Conservation (phyloP, 2,329 filamentous ascomycete species). For the Diplodia sapinea region DNA sequence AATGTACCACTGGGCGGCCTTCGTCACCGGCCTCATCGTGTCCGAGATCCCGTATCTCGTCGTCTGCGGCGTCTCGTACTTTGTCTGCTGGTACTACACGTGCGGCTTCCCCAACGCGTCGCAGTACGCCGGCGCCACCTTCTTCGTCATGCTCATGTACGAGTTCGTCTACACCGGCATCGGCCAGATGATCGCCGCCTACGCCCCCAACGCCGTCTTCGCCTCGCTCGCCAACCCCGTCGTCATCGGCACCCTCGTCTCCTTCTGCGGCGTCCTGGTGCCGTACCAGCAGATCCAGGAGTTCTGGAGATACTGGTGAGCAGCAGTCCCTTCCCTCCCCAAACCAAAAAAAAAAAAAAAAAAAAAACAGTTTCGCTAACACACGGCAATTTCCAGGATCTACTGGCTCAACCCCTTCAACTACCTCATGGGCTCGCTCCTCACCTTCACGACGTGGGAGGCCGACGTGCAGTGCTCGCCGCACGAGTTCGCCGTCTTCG, state of each 20-base stretch:
- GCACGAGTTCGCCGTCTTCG: conserved; percentile 50
- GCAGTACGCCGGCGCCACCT: conserved; percentile 55
- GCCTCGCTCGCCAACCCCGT: conserved; percentile 54
- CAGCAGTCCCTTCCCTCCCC: no score
- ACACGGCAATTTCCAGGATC: conserved; percentile 29
- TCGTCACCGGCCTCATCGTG: conserved; percentile 42
- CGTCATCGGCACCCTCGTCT: conserved; percentile 42
- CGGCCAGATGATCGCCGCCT: conserved; percentile 61
- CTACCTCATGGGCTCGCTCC: conserved; percentile 50
- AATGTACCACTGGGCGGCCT: conserved; percentile 32
- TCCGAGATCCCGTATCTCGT: conserved; percentile 57
- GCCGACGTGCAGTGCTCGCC: conserved; percentile 47
- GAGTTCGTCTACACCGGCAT: conserved; percentile 61
- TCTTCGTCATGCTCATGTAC: conserved; percentile 55
- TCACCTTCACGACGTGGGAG: conserved; percentile 51
- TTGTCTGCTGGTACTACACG: conserved; percentile 46
- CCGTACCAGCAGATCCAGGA: conserved; percentile 42
- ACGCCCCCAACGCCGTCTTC: conserved; percentile 52
- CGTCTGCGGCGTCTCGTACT: conserved; percentile 57
- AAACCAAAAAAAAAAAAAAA: no score
- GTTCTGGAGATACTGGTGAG: conserved; percentile 49
- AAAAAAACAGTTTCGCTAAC: no score
- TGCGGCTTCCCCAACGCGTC: conserved; percentile 52
- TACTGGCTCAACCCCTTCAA: conserved; percentile 53
- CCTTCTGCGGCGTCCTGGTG: conserved; percentile 46